A percentile compares a stretch with the other conserved stretches of the same genome.
These are phyloP conservation scores for Aphanoascus verrucosus DNA, from an alignment of 2,329 filamentous ascomycete genomes.

Conservation along the genomic window DNA sequence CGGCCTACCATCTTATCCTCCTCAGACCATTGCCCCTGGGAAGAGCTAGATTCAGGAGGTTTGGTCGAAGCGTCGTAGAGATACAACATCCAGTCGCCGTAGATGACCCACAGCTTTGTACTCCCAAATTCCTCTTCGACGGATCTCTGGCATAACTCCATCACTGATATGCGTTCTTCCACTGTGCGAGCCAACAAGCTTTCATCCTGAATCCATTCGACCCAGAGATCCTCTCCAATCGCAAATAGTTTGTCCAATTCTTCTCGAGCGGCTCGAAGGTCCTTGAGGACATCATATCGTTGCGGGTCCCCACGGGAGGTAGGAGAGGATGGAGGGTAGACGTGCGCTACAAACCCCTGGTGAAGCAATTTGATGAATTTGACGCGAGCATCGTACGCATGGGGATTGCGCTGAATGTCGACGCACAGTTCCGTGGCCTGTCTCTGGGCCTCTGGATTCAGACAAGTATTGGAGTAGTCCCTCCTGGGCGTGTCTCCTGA, in stretches of 20 bases:
- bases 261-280: slow-evolving; percentile 41
- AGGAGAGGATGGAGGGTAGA: slow-evolving; percentile 37
- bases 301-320: slow-evolving; percentile 37
- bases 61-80: slow-evolving; percentile 44
- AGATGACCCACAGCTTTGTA: slow-evolving; percentile 51
- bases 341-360: slow-evolving; percentile 38
- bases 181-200: slow-evolving; percentile 45
- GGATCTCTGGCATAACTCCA: slow-evolving; percentile 50
- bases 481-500: slow-evolving; percentile 31
- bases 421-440: slow-evolving; percentile 33
- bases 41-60: slow-evolving; percentile 22
- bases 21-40: slow-evolving; percentile 38
- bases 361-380: slow-evolving; percentile 40
- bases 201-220: slow-evolving; percentile 54
- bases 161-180: slow-evolving; percentile 48
- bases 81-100: slow-evolving; percentile 50
- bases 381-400: slow-evolving; percentile 39
- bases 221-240: slow-evolving; percentile 53
- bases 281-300: slow-evolving; percentile 38
- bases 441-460: slow-evolving; percentile 33
- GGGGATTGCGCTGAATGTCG: slow-evolving; percentile 37
- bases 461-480: slow-evolving; percentile 34
- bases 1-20: slow-evolving; percentile 48
- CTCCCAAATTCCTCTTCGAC: slow-evolving; percentile 52
- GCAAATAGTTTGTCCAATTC: slow-evolving; percentile 53